phyloP scores from a whole-genome alignment of 83 land plant species.

The Picea abies region DNA sequence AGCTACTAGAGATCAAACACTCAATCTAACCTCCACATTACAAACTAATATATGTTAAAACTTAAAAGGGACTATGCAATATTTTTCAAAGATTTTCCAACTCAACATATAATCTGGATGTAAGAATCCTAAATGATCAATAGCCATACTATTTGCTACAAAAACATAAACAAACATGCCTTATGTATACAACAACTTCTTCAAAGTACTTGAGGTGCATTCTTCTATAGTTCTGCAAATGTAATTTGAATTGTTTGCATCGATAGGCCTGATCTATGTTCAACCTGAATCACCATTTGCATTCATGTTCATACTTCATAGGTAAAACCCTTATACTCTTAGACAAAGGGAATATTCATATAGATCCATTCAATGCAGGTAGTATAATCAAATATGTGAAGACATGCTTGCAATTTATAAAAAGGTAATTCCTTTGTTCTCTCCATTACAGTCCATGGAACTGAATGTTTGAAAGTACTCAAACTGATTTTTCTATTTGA shows the following conservation, averaged over 20 bases:
- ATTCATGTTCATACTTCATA: background rate
- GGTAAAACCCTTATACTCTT: no score
- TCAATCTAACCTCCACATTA: no score
- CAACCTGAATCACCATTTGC: background rate
- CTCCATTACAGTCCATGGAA: background rate
- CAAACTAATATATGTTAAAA: no score
- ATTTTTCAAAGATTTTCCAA: no score
- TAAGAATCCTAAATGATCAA: conserved; percentile 42
- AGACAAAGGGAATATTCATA: no score
- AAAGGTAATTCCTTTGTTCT: background rate
- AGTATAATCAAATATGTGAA: no score
- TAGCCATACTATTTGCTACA: conserved; percentile 41
- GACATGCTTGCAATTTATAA: no score
- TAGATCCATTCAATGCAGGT: no score
- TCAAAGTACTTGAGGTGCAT: conserved; percentile 53
- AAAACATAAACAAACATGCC: conserved; percentile 62
- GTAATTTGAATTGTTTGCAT: conserved; percentile 27
- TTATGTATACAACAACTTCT: conserved; percentile 46
- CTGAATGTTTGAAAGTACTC: no score
- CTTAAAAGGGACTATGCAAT: no score
- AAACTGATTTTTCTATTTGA: background rate
- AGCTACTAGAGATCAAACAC: no score
- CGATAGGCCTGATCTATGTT: background rate
- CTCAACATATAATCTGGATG: background rate
- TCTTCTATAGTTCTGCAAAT: conserved; percentile 64